Conservation (phyloP, 1,284 basidiomycete species). For the Volvariella surrecta region DNA sequence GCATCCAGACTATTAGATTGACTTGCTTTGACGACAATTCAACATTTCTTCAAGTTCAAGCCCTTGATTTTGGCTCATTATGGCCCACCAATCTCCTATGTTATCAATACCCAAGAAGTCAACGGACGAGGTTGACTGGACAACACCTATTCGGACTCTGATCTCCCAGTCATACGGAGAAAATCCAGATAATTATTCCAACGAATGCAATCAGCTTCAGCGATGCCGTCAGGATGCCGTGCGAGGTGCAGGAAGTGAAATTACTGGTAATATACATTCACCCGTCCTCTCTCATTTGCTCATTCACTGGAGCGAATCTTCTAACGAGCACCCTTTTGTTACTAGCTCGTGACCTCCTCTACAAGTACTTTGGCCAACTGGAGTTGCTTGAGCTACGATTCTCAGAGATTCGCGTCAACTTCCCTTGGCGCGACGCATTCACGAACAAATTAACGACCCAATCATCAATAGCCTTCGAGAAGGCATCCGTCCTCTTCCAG, state of each 20-base stretch:
- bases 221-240: conserved; percentile 94
- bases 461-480: conserved; percentile 96
- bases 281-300: conserved; percentile 6
- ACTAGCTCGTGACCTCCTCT: conserved; percentile 83
- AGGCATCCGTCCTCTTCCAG: conserved; percentile 96
- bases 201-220: conserved; percentile 80
- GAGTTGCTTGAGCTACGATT: conserved; percentile 96
- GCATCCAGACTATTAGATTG: too few relatives aligned
- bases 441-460: conserved; percentile 90
- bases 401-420: conserved; percentile 92
- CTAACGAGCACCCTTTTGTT: conserved; percentile 6
- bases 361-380: conserved; percentile 99
- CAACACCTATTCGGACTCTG: conserved; percentile 75
- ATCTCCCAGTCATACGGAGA: conserved; percentile 95
- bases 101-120: conserved; percentile 73
- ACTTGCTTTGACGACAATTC: neutral
- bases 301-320: conserved; percentile 1
- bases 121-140: conserved; percentile 88
- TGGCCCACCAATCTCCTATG: conserved; percentile 75
- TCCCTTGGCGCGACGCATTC: conserved; percentile 97
- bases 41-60: neutral
- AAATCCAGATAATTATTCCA: conserved; percentile 78
- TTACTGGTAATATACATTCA: conserved; percentile 57
- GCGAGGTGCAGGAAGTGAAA: conserved; percentile 88
- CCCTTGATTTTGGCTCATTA: too few relatives aligned